Base-by-base conservation (phyloP, 371 early-diverging fungal species). In the Smittium mucronatum region DNA sequence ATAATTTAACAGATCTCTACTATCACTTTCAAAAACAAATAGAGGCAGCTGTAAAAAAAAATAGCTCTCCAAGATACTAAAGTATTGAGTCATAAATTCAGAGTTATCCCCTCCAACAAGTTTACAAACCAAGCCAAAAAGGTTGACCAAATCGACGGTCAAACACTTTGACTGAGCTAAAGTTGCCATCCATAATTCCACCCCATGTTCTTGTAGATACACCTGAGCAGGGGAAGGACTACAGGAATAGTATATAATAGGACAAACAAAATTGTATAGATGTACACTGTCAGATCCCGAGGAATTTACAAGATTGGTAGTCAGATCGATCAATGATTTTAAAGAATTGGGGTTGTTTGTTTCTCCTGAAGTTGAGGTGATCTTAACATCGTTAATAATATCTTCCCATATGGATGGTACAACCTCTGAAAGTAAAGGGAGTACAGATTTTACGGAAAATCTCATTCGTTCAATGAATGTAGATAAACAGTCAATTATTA, bases 391-490 rank as follows among this genome's bases (percentile, higher is more conserved):
- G 59, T 5, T 59, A n/a, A 26, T 28, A 59, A 28, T 59, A 21
- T 47, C 47, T 59, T 59, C n/a, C 59, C 59, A 59, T 8, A 59
- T n/a, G 5, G 5, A 2, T 21, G 59, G 59, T 2, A 36, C n/a
- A 11, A 32, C 15, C 28, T 59, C n/a, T 8, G 26, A 5, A 16
- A 59, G 26, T 59, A 59, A 26, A 16, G 5, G 5, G 8, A 59
- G 59, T 16, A n/a, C n/a, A 59, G 59, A 28, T 28, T n/a, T n/a
- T n/a, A 59, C 26, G 2, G 59, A 59, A 59, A 26, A 15, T 16
- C 59, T 2, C 79, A 93, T 84, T 67, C 92, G 81, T 73, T 91
- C 89, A 34, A 92, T 85, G 34, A 94, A 83, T 2, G 88, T 80
- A 35, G 87, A 85, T 67, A 96, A 73, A 72, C 87, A 86, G 36